These are phyloP conservation scores for Singerocomus inundabilis DNA, from an alignment of 1,284 basidiomycete species.

Conservation along the genomic window DNA sequence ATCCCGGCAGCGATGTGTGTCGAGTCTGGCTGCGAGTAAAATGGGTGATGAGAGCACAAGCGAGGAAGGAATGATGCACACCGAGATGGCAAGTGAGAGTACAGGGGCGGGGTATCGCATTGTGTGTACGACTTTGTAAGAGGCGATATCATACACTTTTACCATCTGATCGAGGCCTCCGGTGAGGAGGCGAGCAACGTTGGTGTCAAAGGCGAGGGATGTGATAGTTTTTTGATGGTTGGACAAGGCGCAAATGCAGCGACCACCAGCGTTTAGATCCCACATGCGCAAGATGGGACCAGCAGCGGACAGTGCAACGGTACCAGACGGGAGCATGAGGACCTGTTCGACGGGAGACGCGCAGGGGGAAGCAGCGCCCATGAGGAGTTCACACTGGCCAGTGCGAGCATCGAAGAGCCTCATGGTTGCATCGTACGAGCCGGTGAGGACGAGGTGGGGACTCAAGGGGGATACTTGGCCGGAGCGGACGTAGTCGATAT, in stretches of 20 bases:
- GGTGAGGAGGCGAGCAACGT: slow-evolving; percentile 78
- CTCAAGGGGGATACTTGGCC: slow-evolving; percentile 84
- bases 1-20: slow-evolving; percentile 95
- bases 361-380: slow-evolving; percentile 55
- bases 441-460: slow-evolving; percentile 85
- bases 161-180: slow-evolving; percentile 96
- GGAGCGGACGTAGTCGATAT: slow-evolving; percentile 95
- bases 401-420: slow-evolving; percentile 87
- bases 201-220: slow-evolving; percentile 77
- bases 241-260: slow-evolving; percentile 84
- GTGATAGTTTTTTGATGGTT: slow-evolving; percentile 99
- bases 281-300: slow-evolving; percentile 94
- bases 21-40: slow-evolving; percentile 75
- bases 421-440: slow-evolving; percentile 93
- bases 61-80: slow-evolving; percentile 25
- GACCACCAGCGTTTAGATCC: slow-evolving; percentile 92
- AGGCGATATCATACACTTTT: slow-evolving; percentile 96
- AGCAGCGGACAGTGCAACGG: slow-evolving; percentile 81
- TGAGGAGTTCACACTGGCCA: slow-evolving; percentile 79
- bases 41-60: slow-evolving; percentile 16
- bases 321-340: slow-evolving; percentile 90
- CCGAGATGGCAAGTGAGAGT: slow-evolving; percentile 88
- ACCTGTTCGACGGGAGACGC: slow-evolving; percentile 89
- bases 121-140: slow-evolving; percentile 95
- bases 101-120: slow-evolving; percentile 98